Percentiles rank a stretch among this genome's conserved stretches.
Evolutionary conservation across 2,329 filamentous ascomycete genomes (phyloP).

Genomic region (Hymenoscyphus fraxineus): DNA sequence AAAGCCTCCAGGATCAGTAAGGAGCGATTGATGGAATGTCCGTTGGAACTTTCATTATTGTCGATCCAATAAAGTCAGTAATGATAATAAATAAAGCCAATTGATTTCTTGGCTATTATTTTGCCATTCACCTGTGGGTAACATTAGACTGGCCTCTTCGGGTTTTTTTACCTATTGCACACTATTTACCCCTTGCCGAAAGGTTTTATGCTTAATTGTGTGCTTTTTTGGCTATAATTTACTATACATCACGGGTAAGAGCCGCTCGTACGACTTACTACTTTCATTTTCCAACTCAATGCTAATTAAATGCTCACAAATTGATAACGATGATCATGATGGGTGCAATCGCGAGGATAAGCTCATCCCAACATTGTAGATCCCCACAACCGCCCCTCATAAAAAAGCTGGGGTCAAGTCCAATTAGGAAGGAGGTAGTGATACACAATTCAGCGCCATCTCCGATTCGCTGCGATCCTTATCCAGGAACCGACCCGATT

Average conservation of each 20-base stretch:
- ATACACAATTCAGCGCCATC: not conserved
- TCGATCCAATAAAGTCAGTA: not conserved
- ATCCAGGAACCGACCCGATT: not conserved
- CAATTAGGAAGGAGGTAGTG: not conserved
- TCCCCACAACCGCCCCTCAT: not conserved
- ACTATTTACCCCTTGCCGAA: too few relatives aligned
- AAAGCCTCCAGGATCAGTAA: not conserved
- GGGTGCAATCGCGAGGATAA: not conserved
- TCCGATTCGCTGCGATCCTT: not conserved
- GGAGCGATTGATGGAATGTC: not conserved
- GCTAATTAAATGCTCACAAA: not conserved
- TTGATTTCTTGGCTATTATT: too few relatives aligned
- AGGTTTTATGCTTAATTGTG: too few relatives aligned
- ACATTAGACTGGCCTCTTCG: too few relatives aligned
- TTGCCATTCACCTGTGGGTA: too few relatives aligned
- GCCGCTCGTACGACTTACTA: too few relatives aligned
- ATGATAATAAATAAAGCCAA: too few relatives aligned
- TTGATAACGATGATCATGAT: not conserved
- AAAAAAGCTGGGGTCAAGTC: not conserved
- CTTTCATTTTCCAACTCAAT: not conserved
- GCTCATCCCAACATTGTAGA: not conserved
- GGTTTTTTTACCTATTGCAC: too few relatives aligned
- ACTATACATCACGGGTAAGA: too few relatives aligned
- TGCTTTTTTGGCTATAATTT: too few relatives aligned
- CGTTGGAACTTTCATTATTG: not conserved